phyloP scores from a whole-genome alignment of 2,329 filamentous ascomycete genomes.

The Phaeosphaeria sp. region DNA sequence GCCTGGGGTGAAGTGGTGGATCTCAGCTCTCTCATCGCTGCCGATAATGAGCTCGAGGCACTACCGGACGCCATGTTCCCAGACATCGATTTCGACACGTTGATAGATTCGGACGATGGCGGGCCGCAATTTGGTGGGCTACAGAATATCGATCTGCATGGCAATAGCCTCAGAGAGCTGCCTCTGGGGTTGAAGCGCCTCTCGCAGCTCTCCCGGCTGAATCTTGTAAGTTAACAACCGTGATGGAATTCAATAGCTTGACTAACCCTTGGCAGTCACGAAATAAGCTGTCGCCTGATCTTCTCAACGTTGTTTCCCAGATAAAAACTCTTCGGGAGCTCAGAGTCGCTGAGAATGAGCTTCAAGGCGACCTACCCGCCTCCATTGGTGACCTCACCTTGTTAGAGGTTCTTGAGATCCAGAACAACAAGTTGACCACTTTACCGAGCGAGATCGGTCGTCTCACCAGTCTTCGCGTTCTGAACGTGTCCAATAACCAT shows the following conservation, averaged over 20 bases:
- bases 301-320: constrained; percentile 75
- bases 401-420: constrained; percentile 82
- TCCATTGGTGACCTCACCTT: constrained; percentile 69
- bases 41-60: constrained; percentile 84
- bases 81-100: constrained; percentile 63
- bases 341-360: constrained; percentile 66
- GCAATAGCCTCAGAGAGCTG: constrained; percentile 75
- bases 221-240: constrained; percentile 75
- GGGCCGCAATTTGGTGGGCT: constrained; percentile 83
- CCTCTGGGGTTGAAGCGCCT: constrained; percentile 79
- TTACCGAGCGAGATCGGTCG: constrained; percentile 73
- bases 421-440: constrained; percentile 76
- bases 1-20: constrained; percentile 94
- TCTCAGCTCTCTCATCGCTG: constrained; percentile 80
- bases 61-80: constrained; percentile 81
- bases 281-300: constrained; percentile 77
- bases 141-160: constrained; percentile 83
- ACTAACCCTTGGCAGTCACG: constrained; percentile 65
- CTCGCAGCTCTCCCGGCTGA: constrained; percentile 77
- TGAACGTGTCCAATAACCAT: constrained; percentile 83
- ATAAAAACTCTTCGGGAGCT: constrained; percentile 78
- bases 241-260: no score
- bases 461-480: constrained; percentile 71
- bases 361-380: constrained; percentile 59
- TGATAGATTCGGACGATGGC: constrained; percentile 67